Conservation (phyloP, 768 basidiomycete species). For the Asterophora parasitica region DNA sequence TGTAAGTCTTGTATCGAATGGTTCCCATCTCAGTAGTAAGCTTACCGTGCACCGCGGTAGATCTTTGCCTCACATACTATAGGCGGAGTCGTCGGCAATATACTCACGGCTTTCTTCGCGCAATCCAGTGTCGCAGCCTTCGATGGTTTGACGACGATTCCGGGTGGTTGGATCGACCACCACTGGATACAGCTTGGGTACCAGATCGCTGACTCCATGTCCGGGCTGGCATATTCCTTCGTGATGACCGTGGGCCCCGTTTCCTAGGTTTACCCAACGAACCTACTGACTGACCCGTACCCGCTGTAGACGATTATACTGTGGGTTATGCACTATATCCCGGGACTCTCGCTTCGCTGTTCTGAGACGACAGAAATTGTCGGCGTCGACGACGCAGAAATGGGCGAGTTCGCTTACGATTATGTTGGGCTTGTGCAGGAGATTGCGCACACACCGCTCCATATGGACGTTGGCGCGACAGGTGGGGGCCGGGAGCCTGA, state of each 20-base stretch:
- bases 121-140: slow-evolving; percentile 73
- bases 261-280: too few relatives aligned
- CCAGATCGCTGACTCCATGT: slow-evolving; percentile 72
- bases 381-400: slow-evolving; percentile 86
- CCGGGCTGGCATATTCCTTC: slow-evolving; percentile 69
- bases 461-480: slow-evolving; percentile 11
- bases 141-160: slow-evolving; percentile 63
- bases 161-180: slow-evolving; percentile 87
- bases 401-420: slow-evolving; percentile 89
- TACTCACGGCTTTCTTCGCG: slow-evolving; percentile 87
- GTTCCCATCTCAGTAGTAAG: too few relatives aligned
- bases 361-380: slow-evolving; percentile 65
- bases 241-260: slow-evolving; percentile 53
- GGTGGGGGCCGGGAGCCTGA: slow-evolving; percentile 27
- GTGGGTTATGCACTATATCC: slow-evolving; percentile 86
- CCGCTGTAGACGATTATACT: slow-evolving; percentile 63
- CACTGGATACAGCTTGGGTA: slow-evolving; percentile 80
- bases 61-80: slow-evolving; percentile 86
- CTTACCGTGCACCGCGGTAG: slow-evolving; percentile 28
- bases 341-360: slow-evolving; percentile 69
- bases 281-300: background rate
- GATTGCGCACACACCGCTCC: slow-evolving; percentile 33
- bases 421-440: slow-evolving; percentile 74
- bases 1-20: slow-evolving; percentile 30
- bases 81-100: slow-evolving; percentile 76